Base-by-base conservation (phyloP, 352 stramenopile species). In the Phytopythium chamaehyphon region DNA sequence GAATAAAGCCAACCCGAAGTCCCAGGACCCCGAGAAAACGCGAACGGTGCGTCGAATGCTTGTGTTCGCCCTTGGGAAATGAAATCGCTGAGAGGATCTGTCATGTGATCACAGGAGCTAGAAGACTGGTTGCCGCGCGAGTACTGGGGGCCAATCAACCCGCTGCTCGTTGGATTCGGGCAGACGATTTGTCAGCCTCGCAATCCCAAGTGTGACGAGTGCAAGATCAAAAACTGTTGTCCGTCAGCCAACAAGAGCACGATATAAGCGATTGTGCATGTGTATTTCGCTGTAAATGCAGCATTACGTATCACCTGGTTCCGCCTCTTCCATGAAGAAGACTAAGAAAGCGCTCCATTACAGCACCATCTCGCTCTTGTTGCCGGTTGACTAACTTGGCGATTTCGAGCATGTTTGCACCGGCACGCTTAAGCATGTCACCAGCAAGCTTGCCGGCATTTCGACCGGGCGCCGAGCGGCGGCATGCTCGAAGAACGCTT, bases 101-200 rank as follows among this genome's bases (percentile, higher is more conserved):
- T 14, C 38, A 15, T 48, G 19, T 54, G 40, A n/a, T 4, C 23
- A 19, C 59, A 89, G 62, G 86, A 98, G 51, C 73, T 99, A 11
- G 89, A 99, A 70, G 79, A 91, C 19, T 99, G 95, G 95, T 69
- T 99, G 6, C 96, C 96, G 5, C 69, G 59, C 19, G 76, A 88
- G 47, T 66, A 89, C 43, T 99, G 95, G 96, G 64, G 64, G 2
- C 71, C 83, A 0, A 89, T 98, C 35, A 98, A 98, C 73, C 51
- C 90, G 11, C 60, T 98, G 10, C 87, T 98, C 37, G 96, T 99
- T 24, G 96, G 96, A 18, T 97, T 99, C 65, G 96, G 96, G 6
- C 96, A 99, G 65, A 95, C 97, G 54, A 74, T 97, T 16, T 96
- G 87, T 40, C 57, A 75, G 5, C 76, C 83, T 12, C 66, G 73